A percentile compares a stretch with the other conserved stretches of the same genome.
Conservation (phyloP, 2,329 filamentous ascomycete genomes). For the Trematosphaeria pertusa region DNA sequence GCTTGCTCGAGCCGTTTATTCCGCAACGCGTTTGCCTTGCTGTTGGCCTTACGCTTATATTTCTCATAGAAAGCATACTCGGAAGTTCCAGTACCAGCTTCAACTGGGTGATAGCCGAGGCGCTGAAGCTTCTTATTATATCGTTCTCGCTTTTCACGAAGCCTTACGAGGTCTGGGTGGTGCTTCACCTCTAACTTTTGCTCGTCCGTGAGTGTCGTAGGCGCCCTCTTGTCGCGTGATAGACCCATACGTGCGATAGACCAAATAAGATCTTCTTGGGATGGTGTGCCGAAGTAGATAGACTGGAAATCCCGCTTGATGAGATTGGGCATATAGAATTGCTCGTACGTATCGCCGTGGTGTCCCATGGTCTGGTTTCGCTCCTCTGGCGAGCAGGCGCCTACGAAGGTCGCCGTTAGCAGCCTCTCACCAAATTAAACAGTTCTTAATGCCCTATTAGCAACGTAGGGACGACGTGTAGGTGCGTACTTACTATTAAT, state of each 20-base stretch:
- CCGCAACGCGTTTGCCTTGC: constrained; percentile 17
- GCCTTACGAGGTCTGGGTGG: constrained; percentile 2
- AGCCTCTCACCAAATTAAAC: too few relatives aligned
- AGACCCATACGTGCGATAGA: constrained; percentile 8
- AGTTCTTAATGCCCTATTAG: too few relatives aligned
- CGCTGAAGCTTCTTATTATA: constrained; percentile 2
- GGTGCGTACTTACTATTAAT: too few relatives aligned
- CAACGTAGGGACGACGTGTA: too few relatives aligned
- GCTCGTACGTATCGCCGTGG: not conserved
- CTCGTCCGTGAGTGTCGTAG: not conserved
- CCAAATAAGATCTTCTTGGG: not conserved
- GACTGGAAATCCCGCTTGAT: constrained; percentile 1
- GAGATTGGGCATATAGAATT: constrained; percentile 1
- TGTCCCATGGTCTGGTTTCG: constrained; percentile 13
- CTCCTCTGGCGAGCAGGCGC: too few relatives aligned
- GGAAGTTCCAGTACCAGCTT: constrained; percentile 7
- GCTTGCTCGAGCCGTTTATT: constrained; percentile 16
- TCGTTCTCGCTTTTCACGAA: constrained; percentile 2
- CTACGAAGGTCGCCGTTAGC: too few relatives aligned
- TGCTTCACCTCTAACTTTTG: constrained; percentile 6
- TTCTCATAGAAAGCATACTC: constrained; percentile 23
- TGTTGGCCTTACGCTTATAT: constrained; percentile 18
- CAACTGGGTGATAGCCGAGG: constrained; percentile 4
- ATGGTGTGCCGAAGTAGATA: constrained; percentile 3
- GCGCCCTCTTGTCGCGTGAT: constrained; percentile 1